Base-by-base conservation (phyloP, 2,329 filamentous ascomycete genomes). In the Aureobasidium pullulans region DNA sequence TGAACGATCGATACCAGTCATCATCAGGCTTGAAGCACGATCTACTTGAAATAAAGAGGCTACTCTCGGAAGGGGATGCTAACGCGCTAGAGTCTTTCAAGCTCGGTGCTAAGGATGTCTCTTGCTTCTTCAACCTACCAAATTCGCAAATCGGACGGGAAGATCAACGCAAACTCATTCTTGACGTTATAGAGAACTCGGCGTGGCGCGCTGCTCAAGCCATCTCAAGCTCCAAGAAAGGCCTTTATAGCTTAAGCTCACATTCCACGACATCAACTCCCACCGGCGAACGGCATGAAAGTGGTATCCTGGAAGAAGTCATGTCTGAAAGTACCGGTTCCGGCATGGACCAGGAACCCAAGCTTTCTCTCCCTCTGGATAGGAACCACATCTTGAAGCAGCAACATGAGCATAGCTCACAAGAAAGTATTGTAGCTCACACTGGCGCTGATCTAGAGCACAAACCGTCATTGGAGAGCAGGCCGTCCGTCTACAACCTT, bases 111-210 rank as follows among this genome's bases (percentile, higher is more conserved):
- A 89, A 86, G 60, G 93, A 97, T 71, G 85, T 96, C 0, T 96
- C 90, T 1, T 95, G 91, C 4, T 94, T 95, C 69, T 96, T 96
- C 73, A 88, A 91, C 65, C 80, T 96, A 19, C 93, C 93, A 0
- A 83, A 84, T 0, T 79, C 81, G 60, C 90, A 95, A 79, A 88
- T 96, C 64, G 93, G 93, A 3, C 84, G 92, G 37, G 79, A 86
- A 32, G 78, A 83, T 62, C 90, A 96, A 70, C 84, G 84, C 43
- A 79, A 85, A 48, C 81, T 82, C 39, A 82, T 96, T 8, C 74
- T 91, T 40, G 81, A 79, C 64, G 81, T 94, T 37, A 89, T 96
- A 52, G 86, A 95, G 63, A 86, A 84, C 48, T 87, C 91, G 50
- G 83, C 88, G 19, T 84, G 79, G 68, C 85, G 81, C 36, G 88